phyloP scores from a whole-genome alignment of 495 filamentous ascomycete genomes.

The Sporormia fimetaria region DNA sequence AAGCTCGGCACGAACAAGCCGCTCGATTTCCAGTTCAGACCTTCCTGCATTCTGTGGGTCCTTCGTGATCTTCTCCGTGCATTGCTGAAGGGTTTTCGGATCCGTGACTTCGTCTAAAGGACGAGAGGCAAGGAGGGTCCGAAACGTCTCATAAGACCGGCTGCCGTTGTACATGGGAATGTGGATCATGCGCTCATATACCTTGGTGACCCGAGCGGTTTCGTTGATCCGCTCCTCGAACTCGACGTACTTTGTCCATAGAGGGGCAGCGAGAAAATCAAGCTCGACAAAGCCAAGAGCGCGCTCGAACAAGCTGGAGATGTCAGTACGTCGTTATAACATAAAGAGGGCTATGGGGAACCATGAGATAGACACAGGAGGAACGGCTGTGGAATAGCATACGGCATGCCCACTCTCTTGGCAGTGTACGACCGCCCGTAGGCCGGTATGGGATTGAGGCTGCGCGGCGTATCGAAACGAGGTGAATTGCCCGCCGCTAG shows the following conservation, averaged over 20 bases:
- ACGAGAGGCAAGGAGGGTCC: conserved; percentile 59
- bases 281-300: conserved; percentile 75
- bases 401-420: no score
- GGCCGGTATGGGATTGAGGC: no score
- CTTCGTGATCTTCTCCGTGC: conserved; percentile 57
- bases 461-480: no score
- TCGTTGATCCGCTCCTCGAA: conserved; percentile 86
- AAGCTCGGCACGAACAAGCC: conserved; percentile 66
- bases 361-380: no score
- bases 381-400: not conserved
- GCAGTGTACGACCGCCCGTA: no score
- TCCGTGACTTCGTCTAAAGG: conserved; percentile 64
- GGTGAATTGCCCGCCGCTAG: no score
- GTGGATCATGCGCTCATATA: conserved; percentile 74
- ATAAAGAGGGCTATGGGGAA: no score
- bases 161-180: conserved; percentile 97
- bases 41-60: conserved; percentile 40
- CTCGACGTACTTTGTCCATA: conserved; percentile 98
- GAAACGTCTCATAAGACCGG: conserved; percentile 87
- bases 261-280: conserved; percentile 87
- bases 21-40: conserved; percentile 70
- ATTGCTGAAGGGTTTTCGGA: conserved; percentile 53
- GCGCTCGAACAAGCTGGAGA: conserved; percentile 76
- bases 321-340: no score
- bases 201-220: conserved; percentile 73